phyloP scores from a whole-genome alignment of 2,329 filamentous ascomycete genomes.

The Grosmannia penicillata region DNA sequence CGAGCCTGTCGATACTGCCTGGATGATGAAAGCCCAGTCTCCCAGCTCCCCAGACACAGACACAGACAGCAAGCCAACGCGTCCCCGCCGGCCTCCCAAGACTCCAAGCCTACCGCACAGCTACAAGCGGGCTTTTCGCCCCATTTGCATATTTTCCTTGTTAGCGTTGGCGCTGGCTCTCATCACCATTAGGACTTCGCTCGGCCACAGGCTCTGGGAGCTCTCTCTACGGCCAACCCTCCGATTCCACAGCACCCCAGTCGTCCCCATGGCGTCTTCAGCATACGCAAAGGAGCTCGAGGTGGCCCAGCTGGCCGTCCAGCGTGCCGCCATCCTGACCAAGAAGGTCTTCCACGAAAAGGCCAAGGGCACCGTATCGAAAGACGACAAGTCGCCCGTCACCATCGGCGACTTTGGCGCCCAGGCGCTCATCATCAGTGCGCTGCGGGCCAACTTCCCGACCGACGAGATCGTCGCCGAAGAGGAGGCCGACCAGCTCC shows the following conservation, averaged over 20 bases:
- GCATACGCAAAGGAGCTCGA: constrained; percentile 62
- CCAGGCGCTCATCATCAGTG: constrained; percentile 87
- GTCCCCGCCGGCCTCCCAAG: too few relatives aligned
- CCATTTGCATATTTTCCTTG: constrained; percentile 1
- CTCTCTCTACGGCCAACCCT: neutral
- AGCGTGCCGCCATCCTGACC: constrained; percentile 49
- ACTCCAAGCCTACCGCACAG: too few relatives aligned
- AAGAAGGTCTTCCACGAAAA: constrained; percentile 55
- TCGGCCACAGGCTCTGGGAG: constrained; percentile 8
- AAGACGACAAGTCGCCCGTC: constrained; percentile 91
- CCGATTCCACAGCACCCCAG: constrained; percentile 4
- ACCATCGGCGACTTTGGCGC: constrained; percentile 97
- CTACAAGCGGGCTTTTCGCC: neutral
- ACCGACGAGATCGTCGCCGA: constrained; percentile 85
- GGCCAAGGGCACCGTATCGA: constrained; percentile 85
- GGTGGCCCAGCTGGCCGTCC: constrained; percentile 76
- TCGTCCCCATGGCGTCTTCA: constrained; percentile 40
- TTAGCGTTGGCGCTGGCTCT: constrained; percentile 12
- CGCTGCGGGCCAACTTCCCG: constrained; percentile 81
- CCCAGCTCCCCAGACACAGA: too few relatives aligned
- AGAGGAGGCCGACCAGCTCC: constrained; percentile 75
- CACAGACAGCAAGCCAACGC: too few relatives aligned
- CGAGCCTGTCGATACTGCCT: too few relatives aligned
- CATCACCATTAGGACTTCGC: constrained; percentile 9
- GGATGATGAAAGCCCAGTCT: too few relatives aligned